Conservation (phyloP, 2,329 filamentous ascomycete species). For the Calonectria leucothoes region DNA sequence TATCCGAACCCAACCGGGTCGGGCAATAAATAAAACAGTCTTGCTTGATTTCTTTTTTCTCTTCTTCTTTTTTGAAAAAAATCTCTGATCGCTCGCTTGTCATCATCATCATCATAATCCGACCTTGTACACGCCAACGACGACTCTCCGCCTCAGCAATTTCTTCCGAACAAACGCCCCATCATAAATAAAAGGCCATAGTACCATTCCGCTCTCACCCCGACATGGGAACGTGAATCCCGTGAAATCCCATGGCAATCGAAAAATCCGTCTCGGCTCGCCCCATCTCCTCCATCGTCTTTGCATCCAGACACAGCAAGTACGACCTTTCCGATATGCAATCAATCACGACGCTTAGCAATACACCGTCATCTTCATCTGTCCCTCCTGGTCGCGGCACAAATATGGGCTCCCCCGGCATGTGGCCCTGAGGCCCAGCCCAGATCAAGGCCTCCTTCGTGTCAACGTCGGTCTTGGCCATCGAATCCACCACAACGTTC, state of each 20-base stretch:
- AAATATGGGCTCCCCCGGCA: constrained; percentile 78
- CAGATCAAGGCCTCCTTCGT: constrained; percentile 66
- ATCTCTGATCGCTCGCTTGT: neutral
- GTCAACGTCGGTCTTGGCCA: constrained; percentile 73
- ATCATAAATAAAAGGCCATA: neutral
- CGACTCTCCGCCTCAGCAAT: neutral
- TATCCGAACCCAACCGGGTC: neutral
- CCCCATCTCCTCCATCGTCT: constrained; percentile 71
- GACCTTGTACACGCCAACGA: neutral
- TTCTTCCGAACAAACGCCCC: neutral
- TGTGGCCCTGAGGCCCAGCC: constrained; percentile 68
- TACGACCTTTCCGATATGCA: constrained; percentile 70
- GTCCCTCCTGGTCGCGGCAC: constrained; percentile 57
- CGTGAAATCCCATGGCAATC: constrained; percentile 75
- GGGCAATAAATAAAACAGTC: neutral
- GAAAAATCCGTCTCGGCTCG: constrained; percentile 71
- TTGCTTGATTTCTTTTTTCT: neutral
- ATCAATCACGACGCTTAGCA: constrained; percentile 74
- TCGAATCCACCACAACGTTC: constrained; percentile 70
- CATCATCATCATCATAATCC: neutral
- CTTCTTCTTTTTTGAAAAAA: neutral
- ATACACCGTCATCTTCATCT: constrained; percentile 72
- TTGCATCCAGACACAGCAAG: constrained; percentile 73
- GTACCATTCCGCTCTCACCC: neutral
- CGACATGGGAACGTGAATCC: constrained; percentile 54